These are phyloP conservation scores for Withania somnifera DNA, from an alignment of 305 asterid species.

Conservation along the genomic window DNA sequence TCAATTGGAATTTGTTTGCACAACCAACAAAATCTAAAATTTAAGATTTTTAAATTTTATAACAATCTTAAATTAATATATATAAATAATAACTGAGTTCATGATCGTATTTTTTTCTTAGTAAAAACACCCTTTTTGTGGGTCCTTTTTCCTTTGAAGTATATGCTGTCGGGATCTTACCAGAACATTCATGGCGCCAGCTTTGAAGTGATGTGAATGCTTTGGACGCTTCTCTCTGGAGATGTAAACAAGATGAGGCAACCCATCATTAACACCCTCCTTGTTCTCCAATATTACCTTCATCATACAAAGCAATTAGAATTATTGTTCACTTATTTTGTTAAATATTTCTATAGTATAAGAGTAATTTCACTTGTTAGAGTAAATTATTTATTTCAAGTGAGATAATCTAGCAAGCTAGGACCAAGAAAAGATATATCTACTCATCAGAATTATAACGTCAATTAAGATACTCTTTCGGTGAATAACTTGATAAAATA, in stretches of 20 bases:
- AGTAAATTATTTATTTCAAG: not conserved
- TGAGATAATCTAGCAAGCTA: not conserved
- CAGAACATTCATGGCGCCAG: conserved; percentile 41
- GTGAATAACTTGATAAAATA: not conserved
- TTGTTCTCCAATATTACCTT: conserved; percentile 27
- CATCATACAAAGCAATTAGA: not conserved
- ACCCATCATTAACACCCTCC: conserved; percentile 1
- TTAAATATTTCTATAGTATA: not conserved
- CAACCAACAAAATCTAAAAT: too few relatives aligned
- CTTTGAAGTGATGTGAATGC: conserved; percentile 27
- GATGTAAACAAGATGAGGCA: conserved; percentile 27
- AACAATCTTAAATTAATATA: too few relatives aligned
- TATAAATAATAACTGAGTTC: not conserved
- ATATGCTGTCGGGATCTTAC: not conserved
- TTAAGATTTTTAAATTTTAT: too few relatives aligned
- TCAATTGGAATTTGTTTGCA: too few relatives aligned
- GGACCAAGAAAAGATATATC: not conserved
- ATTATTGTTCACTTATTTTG: not conserved
- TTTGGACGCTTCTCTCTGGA: conserved; percentile 33
- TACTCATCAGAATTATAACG: too few relatives aligned
- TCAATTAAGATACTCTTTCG: too few relatives aligned
- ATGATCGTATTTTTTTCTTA: too few relatives aligned
- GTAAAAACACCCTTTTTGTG: not conserved
- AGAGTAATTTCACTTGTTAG: not conserved
- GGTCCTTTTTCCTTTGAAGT: not conserved